A percentile compares a stretch with the other conserved stretches of the same genome.
phyloP scores from a whole-genome alignment of 148 eudicot species.

The Dysphania ambrosioides region DNA sequence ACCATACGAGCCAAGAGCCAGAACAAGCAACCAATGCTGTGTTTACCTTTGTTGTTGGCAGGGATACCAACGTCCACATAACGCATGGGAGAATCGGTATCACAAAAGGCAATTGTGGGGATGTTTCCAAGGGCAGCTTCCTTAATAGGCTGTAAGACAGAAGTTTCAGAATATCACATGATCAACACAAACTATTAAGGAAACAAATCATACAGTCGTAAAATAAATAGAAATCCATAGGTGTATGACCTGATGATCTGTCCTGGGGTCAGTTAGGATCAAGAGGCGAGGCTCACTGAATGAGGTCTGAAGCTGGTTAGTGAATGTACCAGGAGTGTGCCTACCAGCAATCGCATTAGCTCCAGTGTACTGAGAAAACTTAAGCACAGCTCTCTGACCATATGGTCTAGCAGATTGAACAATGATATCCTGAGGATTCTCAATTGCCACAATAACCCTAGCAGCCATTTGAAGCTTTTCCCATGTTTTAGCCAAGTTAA shows the following conservation, averaged over 20 bases:
- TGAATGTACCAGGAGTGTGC: constrained; percentile 77
- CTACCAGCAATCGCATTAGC: constrained; percentile 66
- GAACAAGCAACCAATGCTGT: constrained; percentile 63
- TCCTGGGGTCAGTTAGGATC: constrained; percentile 68
- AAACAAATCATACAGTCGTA: neutral
- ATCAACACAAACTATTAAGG: neutral
- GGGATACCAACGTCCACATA: constrained; percentile 75
- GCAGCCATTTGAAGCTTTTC: constrained; percentile 71
- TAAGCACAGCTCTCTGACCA: constrained; percentile 74
- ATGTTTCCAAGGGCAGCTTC: constrained; percentile 69
- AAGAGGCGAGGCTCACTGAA: constrained; percentile 70
- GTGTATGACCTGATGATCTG: constrained; percentile 56
- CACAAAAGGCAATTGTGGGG: constrained; percentile 78
- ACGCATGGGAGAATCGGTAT: constrained; percentile 67
- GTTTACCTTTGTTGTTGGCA: constrained; percentile 75
- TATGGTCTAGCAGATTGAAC: constrained; percentile 82
- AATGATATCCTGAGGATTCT: constrained; percentile 67
- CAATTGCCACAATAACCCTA: constrained; percentile 60
- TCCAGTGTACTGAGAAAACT: constrained; percentile 75
- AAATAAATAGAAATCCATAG: too few relatives aligned
- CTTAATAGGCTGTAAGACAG: constrained; percentile 54
- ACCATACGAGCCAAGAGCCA: constrained; percentile 82
- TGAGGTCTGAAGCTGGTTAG: constrained; percentile 71
- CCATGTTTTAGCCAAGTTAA: constrained; percentile 61
- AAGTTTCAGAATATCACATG: neutral